Evolutionary conservation across 1,284 basidiomycete species (phyloP).

Genomic region (Neotropicomus parvogracilis): DNA sequence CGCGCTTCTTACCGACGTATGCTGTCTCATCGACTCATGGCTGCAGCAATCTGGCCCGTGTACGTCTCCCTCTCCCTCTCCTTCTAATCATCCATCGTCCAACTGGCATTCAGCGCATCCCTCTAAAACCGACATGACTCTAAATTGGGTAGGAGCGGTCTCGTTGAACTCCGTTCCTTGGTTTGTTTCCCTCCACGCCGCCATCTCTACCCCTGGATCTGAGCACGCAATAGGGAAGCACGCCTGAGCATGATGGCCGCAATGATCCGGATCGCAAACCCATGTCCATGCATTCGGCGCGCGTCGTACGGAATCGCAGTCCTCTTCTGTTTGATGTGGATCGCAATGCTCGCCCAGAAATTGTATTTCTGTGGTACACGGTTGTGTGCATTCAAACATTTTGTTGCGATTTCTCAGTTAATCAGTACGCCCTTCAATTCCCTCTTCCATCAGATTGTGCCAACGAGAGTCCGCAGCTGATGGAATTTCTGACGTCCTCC

Average conservation of each 20-base stretch:
- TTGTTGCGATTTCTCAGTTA: slow-evolving; percentile 13
- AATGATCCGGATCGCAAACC: slow-evolving; percentile 13
- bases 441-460: background rate
- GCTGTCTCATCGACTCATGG: slow-evolving; percentile 11
- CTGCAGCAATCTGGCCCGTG: slow-evolving; percentile 6
- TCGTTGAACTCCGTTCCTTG: slow-evolving; percentile 13
- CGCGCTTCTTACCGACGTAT: slow-evolving; percentile 17
- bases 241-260: slow-evolving; percentile 20
- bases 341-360: slow-evolving; percentile 4
- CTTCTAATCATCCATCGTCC: background rate
- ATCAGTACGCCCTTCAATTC: slow-evolving; percentile 9
- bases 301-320: slow-evolving; percentile 6
- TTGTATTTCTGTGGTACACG: slow-evolving; percentile 5
- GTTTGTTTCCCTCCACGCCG: background rate
- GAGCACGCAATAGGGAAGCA: slow-evolving; percentile 8
- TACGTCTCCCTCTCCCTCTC: background rate
- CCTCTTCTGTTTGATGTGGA: slow-evolving; percentile 18
- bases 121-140: background rate
- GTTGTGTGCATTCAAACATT: background rate
- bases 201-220: background rate
- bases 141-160: slow-evolving; percentile 3
- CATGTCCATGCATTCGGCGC: background rate
- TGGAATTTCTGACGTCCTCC: slow-evolving; percentile 27
- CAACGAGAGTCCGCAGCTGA: slow-evolving; percentile 15
- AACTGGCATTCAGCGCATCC: slow-evolving; percentile 2